Base-by-base conservation (phyloP, 2,329 filamentous ascomycete genomes). In the Trichoderma koningiopsis region DNA sequence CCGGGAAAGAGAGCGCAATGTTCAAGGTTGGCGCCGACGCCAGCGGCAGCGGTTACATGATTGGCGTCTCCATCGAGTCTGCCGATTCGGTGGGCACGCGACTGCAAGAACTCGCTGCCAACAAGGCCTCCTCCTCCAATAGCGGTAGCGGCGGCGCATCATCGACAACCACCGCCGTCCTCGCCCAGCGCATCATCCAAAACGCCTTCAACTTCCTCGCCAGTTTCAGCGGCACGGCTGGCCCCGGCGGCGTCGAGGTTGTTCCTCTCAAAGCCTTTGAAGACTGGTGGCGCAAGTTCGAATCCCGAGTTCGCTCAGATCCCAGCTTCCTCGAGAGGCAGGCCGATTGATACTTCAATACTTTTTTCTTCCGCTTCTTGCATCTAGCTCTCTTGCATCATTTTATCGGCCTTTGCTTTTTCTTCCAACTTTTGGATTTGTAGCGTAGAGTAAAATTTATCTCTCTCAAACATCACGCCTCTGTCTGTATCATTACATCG, bases 221-320 rank as follows among this genome's bases (percentile, higher is more conserved):
- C 4, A 92, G 93, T 75, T 98, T 97, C 83, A 92, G 91, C 70
- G 88, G 89, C 47, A 86, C 86, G 68, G 83, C 84, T 2, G 85
- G 85, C 2, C 82, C 83, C 31, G 86, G 83, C 2, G 91, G 91
- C 0, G 87, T 91, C 57, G 95, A 98, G 78, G 91, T 96, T 14
- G 92, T 99, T 29, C 94, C 96, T n/a, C 81, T 99, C 72, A 96
- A 92, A 81, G 93, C 92, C 5, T 99, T 99, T 79, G 91, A 96
- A 81, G 93, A 97, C 70, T 99, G 96, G 96, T 99, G 96, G 96
- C 87, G 85, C 71, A 98, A 97, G 81, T 99, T 99, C 81, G 95
- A 99, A 83, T 88, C 88, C 71, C 91, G 90, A 77, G 87, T 99
- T 49, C 91, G 94, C 75, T 86, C 88, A 72, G 96, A 99, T 81